Evolutionary conservation across 371 early-diverging fungal genomes (phyloP).

Genomic region (Dichotomocladium elegans): DNA sequence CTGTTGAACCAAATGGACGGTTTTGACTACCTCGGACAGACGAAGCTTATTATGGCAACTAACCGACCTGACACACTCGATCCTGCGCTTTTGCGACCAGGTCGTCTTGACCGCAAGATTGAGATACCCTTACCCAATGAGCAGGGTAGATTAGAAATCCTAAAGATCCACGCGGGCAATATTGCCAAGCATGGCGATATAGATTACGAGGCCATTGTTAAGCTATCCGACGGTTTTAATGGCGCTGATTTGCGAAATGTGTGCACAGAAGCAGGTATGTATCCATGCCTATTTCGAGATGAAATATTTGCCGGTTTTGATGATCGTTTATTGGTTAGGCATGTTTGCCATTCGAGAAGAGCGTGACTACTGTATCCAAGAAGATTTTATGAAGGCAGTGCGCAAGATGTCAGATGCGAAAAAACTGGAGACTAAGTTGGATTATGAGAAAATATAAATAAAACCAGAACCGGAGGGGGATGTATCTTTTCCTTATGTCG

Average conservation of each 20-base stretch:
- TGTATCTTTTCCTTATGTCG: no score
- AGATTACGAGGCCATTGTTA: constrained; percentile 98
- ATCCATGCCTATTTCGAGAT: background rate
- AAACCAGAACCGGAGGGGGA: no score
- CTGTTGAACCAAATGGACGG: no score
- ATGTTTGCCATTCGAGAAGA: constrained; percentile 99
- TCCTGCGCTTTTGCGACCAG: constrained; percentile 98
- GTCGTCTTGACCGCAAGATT: constrained; percentile 98
- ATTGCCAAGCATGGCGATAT: constrained; percentile 97
- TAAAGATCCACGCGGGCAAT: constrained; percentile 94
- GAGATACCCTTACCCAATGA: constrained; percentile 95
- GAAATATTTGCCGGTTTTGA: background rate
- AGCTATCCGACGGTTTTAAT: constrained; percentile 98
- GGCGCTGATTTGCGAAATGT: constrained; percentile 99
- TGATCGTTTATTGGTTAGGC: constrained; percentile 27
- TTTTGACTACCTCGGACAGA: constrained; percentile 97
- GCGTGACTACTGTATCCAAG: constrained; percentile 96
- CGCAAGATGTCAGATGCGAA: constrained; percentile 98
- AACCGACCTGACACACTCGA: constrained; percentile 99
- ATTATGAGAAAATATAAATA: constrained; percentile 91
- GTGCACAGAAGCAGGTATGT: constrained; percentile 96
- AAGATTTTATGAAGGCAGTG: constrained; percentile 99
- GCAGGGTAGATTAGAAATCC: constrained; percentile 92
- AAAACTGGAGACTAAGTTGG: constrained; percentile 98
- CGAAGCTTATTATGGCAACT: constrained; percentile 99